phyloP scores from a whole-genome alignment of 106 monocot species.

The Gastrodia elata region DNA sequence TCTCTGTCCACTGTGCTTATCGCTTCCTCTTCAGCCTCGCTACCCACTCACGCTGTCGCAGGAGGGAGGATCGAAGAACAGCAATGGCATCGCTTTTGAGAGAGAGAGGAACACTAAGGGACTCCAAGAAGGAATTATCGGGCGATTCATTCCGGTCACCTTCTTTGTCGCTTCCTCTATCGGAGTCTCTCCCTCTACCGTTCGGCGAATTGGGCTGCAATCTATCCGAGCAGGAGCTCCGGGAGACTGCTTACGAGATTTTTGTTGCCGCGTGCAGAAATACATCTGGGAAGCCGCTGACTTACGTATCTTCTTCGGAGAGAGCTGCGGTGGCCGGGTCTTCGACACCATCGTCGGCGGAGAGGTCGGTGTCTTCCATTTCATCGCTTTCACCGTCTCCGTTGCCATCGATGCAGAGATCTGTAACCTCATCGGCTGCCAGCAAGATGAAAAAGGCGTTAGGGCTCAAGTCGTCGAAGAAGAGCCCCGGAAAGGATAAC shows the following conservation, averaged over 20 bases:
- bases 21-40: background rate
- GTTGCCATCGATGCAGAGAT: slow-evolving; percentile 44
- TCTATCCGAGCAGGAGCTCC: slow-evolving; percentile 40
- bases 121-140: slow-evolving; percentile 11
- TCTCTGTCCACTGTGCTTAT: background rate
- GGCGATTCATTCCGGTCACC: slow-evolving; percentile 7
- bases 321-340: background rate
- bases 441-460: slow-evolving; percentile 96
- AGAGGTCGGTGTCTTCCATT: slow-evolving; percentile 15
- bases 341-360: slow-evolving; percentile 10
- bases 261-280: slow-evolving; percentile 51
- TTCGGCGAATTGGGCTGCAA: slow-evolving; percentile 30
- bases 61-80: background rate
- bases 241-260: slow-evolving; percentile 67
- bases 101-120: slow-evolving; percentile 16
- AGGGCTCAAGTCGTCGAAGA: slow-evolving; percentile 52
- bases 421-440: slow-evolving; percentile 70
- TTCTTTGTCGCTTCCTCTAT: slow-evolving; percentile 1
- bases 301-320: slow-evolving; percentile 45
- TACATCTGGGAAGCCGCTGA: slow-evolving; percentile 48
- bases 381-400: slow-evolving; percentile 29
- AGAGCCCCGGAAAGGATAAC: slow-evolving; percentile 23
- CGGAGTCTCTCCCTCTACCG: slow-evolving; percentile 34
- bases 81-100: slow-evolving; percentile 44
- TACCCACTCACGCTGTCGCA: background rate